phyloP scores from a whole-genome alignment of 306 rosid species.

The Potentilla sterilis region DNA sequence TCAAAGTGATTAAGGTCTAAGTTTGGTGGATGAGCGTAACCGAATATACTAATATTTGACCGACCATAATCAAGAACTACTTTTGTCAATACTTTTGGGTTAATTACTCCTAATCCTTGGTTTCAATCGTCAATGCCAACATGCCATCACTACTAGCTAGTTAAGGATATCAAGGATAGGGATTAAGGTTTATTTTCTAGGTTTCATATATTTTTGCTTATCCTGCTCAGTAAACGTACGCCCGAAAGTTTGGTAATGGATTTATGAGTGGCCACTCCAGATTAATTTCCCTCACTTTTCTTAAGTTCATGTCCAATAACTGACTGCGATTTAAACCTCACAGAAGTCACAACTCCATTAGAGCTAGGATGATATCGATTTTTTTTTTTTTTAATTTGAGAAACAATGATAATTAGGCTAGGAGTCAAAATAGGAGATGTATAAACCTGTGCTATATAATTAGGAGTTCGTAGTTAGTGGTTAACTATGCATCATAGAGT shows the following conservation, averaged over 20 bases:
- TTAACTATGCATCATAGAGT: not conserved
- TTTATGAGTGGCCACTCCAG: conserved; percentile 37
- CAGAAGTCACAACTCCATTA: not conserved
- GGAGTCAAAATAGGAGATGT: no score
- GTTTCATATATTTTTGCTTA: conserved; percentile 26
- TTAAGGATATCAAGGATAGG: conserved; percentile 6
- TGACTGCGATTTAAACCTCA: not conserved
- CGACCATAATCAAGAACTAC: conserved; percentile 33
- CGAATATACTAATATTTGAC: conserved; percentile 31
- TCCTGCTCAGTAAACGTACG: conserved; percentile 16
- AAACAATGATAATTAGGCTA: no score
- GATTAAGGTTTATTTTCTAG: conserved; percentile 8
- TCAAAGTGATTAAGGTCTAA: not conserved
- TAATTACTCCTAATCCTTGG: conserved; percentile 16
- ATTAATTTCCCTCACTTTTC: not conserved
- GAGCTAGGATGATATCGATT: no score
- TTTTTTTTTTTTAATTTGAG: no score
- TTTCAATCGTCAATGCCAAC: conserved; percentile 18
- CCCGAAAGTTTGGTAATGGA: conserved; percentile 11
- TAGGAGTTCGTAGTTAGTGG: no score
- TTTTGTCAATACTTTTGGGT: conserved; percentile 27
- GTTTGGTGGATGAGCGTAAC: not conserved
- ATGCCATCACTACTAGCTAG: conserved; percentile 5
- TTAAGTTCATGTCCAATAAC: not conserved
- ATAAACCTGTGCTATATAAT: no score